Base-by-base conservation (phyloP, 2,329 filamentous ascomycete species). In the Fusarium armeniacum region DNA sequence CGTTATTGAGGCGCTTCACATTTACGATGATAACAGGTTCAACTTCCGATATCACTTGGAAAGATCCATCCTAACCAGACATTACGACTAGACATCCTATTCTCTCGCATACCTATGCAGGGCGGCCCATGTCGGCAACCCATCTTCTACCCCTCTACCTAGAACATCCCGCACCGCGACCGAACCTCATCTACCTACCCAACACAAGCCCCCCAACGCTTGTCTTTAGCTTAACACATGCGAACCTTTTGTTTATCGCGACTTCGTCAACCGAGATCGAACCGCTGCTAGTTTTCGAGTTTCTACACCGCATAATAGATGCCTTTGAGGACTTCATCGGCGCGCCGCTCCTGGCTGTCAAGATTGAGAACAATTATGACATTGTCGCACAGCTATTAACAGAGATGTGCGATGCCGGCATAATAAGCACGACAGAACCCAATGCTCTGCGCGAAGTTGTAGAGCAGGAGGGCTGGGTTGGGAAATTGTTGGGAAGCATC, bases 351-450 rank as follows among this genome's bases (percentile, higher is more conserved):
- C 83, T 98, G 60, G 91, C 94, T 22, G 88, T 87, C 77, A 97
- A 96, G 83, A 91, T 99, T 70, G 94, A 98, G 80, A 87, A 85
- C 72, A 94, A 89, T 80, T 98, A 98, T 81, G 93, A 98, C 87
- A 91, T 98, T 30, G 92, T 97, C 35, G 94, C 94, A 20, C 96
- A 99, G 81, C 83, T 99, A 28, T 85, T 98, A 62, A 93, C 90
- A 66, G 96, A 99, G 81, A 97, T 99, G 92, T 98, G 96, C 78
- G 96, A 99, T 84, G 93, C 90, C 41, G 96, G 96, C 18, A 87
- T 90, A n/a, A 87, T 98, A 36, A 92, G 88, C 76, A 97, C 93
- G 59, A 98, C 95, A 2, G 96, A 99, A 79, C 92, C 93, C 12
- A 98, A 99, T 83, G 93, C 94, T 22, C 82, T 99, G 75, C 88